Base-by-base conservation (phyloP, 2,329 filamentous ascomycete genomes). In the Botrytis hyacinthi region DNA sequence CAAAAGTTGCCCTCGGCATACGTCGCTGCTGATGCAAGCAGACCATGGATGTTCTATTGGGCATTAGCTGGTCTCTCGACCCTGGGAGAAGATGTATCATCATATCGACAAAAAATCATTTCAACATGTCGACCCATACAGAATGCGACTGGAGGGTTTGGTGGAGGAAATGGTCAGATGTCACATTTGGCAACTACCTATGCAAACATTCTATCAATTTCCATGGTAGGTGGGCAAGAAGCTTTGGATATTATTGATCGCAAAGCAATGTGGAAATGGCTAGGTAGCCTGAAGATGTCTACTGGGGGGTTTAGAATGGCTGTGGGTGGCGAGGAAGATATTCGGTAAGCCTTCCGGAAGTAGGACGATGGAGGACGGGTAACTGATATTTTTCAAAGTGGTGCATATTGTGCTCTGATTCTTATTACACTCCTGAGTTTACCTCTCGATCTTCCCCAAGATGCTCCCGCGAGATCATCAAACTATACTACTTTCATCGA, bases 1-100 rank as follows among this genome's bases (percentile, higher is more conserved):
- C 85, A 84, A 37, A 85, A 85, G 67, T 89, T 97, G 75, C 93
- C 95, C 0, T 84, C 87, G 12, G 85, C 84, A 5, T 97, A 92
- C 82, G 90, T 91, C 70, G 87, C 87, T 67, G 89, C 94, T 77
- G 96, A 99, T 85, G 92, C 96, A 46, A 95, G 93, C 80, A 87
- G 95, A 72, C 95, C 96, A 16, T 99, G 96, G 96, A 88, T 97
- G 79, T 87, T 97, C 76, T 98, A 98, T 84, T 99, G 96, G 96
- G 92, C 89, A 71, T 85, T 98, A 71, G 89, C 91, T 48, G 94
- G 89, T 3, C 85, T 99, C 76, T 85, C 87, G 40, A 85, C 95
- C 48, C 84, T 99, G 68, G 94, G 93, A 66, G 89, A 94, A 80
- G 93, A 97, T 81, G 82, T 89, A 57, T 85, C 83, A 12, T 79